These are phyloP conservation scores for Colletotrichum zoysiae DNA, from an alignment of 2,329 filamentous ascomycete species.

Conservation along the genomic window DNA sequence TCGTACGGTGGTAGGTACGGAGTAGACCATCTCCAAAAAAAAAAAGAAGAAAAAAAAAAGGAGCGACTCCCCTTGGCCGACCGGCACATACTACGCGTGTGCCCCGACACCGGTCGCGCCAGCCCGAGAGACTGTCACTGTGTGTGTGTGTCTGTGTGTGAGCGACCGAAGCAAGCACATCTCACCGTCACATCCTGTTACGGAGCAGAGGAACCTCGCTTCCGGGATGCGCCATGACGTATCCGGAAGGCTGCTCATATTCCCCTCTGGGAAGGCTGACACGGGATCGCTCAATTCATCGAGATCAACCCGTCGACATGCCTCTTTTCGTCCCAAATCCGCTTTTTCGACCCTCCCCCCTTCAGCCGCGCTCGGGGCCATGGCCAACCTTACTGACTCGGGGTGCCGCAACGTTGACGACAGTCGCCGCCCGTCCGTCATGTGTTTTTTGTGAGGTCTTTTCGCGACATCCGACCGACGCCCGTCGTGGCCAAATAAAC, in stretches of 20 bases:
- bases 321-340: background rate
- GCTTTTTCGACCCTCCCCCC: background rate
- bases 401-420: background rate
- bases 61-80: background rate
- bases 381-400: conserved; percentile 1
- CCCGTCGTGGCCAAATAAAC: background rate
- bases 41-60: conserved; percentile 13
- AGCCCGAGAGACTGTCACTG: background rate
- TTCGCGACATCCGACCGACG: background rate
- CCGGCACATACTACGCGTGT: background rate
- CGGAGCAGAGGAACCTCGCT: background rate
- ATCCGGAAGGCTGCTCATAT: conserved; percentile 25
- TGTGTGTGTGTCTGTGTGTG: background rate
- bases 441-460: background rate
- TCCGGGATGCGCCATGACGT: conserved; percentile 34
- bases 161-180: background rate
- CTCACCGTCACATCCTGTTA: background rate
- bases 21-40: background rate
- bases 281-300: conserved; percentile 37
- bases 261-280: conserved; percentile 35
- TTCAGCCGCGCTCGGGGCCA: background rate
- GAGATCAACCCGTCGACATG: conserved; percentile 23
- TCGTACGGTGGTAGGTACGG: too few species aligned
- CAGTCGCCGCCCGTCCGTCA: background rate
- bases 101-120: conserved; percentile 15